Percentiles rank a stretch among this genome's conserved stretches.
phyloP scores from a whole-genome alignment of 768 basidiomycete genomes.

The Chalciporus chontae region DNA sequence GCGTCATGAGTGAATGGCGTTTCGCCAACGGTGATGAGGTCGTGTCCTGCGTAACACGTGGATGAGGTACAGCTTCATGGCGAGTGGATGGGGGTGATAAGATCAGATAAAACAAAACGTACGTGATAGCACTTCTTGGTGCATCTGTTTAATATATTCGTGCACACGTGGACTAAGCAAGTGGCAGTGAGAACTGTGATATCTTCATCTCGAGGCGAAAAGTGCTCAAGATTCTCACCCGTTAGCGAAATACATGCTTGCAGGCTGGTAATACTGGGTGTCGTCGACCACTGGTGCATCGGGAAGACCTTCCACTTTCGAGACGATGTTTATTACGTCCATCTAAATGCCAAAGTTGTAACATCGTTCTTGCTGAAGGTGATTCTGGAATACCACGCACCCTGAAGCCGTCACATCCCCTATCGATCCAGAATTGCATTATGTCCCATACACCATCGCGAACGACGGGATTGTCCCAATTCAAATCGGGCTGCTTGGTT shows the following conservation, averaged over 20 bases:
- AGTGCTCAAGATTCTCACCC: constrained; percentile 39
- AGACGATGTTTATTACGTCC: constrained; percentile 70
- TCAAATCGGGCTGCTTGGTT: constrained; percentile 68
- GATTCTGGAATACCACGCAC: constrained; percentile 35
- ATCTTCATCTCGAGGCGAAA: not conserved
- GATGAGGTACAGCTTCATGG: not conserved
- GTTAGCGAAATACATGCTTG: constrained; percentile 52
- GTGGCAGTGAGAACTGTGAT: not conserved
- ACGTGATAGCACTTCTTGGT: constrained; percentile 57
- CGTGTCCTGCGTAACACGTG: constrained; percentile 38
- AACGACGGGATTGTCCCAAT: constrained; percentile 69
- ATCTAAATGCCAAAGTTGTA: constrained; percentile 36
- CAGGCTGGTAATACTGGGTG: constrained; percentile 50
- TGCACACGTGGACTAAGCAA: constrained; percentile 57
- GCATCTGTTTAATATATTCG: constrained; percentile 67
- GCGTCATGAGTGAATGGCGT: constrained; percentile 56
- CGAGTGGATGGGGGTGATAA: constrained; percentile 4
- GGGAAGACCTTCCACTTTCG: constrained; percentile 59
- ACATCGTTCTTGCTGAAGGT: not conserved
- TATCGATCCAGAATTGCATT: constrained; percentile 72
- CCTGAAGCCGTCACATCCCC: constrained; percentile 73
- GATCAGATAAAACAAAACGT: constrained; percentile 25
- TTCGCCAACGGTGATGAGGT: constrained; percentile 66
- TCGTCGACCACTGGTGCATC: constrained; percentile 60
- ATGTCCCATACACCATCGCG: constrained; percentile 56